Conservation (phyloP, 2,329 filamentous ascomycete genomes). For the Xylariaceae sp. region DNA sequence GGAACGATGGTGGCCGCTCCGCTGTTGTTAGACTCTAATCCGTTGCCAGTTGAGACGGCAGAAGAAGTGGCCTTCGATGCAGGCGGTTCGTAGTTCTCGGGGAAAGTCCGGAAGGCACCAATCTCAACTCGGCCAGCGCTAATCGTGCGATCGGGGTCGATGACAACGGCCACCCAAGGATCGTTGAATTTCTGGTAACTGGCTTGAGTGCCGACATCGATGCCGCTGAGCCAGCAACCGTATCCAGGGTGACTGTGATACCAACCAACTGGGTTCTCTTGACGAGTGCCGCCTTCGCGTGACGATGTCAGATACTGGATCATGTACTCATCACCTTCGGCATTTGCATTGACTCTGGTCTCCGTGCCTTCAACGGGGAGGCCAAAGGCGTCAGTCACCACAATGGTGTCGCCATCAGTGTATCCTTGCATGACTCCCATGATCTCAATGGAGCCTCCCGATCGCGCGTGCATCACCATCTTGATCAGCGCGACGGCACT, state of each 20-base stretch:
- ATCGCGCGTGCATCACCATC: slow-evolving; percentile 99
- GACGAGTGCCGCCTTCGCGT: slow-evolving; percentile 63
- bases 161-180: slow-evolving; percentile 91
- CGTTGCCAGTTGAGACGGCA: slow-evolving; percentile 17
- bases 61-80: slow-evolving; percentile 26
- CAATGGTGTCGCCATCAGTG: slow-evolving; percentile 74
- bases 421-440: slow-evolving; percentile 99
- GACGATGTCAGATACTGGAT: slow-evolving; percentile 74
- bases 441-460: slow-evolving; percentile 83
- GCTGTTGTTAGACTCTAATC: slow-evolving; percentile 36
- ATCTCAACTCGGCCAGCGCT: slow-evolving; percentile 95
- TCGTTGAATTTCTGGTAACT: slow-evolving; percentile 82
- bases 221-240: slow-evolving; percentile 95
- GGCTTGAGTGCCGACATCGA: slow-evolving; percentile 85
- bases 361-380: slow-evolving; percentile 97
- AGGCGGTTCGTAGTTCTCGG: slow-evolving; percentile 58
- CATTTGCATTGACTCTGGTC: slow-evolving; percentile 92
- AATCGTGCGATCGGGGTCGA: slow-evolving; percentile 93
- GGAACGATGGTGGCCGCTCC: slow-evolving; percentile 59
- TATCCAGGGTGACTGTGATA: slow-evolving; percentile 98
- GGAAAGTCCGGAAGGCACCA: slow-evolving; percentile 90
- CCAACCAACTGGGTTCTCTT: slow-evolving; percentile 95
- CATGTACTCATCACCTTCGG: slow-evolving; percentile 96
- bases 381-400: slow-evolving; percentile 91
- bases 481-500: slow-evolving; percentile 91